Base-by-base conservation (phyloP, 805 yeast genomes). In the Sugiyamaella boreocaroliniensis region DNA sequence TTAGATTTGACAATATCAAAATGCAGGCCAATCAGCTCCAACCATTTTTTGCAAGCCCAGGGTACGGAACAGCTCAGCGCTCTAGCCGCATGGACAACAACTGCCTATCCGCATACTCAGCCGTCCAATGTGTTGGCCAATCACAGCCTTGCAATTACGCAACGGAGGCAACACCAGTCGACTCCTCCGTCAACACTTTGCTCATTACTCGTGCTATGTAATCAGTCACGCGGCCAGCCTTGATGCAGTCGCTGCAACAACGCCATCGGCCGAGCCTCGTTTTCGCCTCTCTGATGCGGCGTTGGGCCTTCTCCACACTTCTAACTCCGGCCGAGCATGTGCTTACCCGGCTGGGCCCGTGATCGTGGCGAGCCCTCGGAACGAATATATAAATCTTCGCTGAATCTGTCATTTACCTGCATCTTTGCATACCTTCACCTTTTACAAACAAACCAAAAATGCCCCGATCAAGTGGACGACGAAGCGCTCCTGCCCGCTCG, bases 401-500 rank as follows among this genome's bases (percentile, higher is more conserved):
- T 22, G 26, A 22, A 6, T 4, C 26, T 6, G 6, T 6, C 26
- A 22, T 22, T 22, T 22, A 22, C 6, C 26, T 22, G 26, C 26
- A 22, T 22, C 26, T 22, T 14, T 32, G 37, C n/a, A 32, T 32
- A 32, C 37, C 7, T 14, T 32, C 10, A 14, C 12, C 12, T 32
- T 32, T 32, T 32, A 32, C 12, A 32, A 10, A 32, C 2, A 32
- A 10, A 32, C 5, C 26, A 22, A 56, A 37, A 43, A 58, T 58
- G 62, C 56, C 62, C 29, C 41, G 62, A 57, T 55, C 58, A 7
- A 41, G 58, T 16, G 56, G 59, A 46, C 34, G 61, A 50, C 26
- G 49, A 54, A 20, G 57, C 20, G 55, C 57, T 16, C 58, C 59
- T 43, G 48, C 58, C 29, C 43, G 56, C n/a, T 16, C 56, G 43